Evolutionary conservation across 192 early-diverging fungal genomes (phyloP).

Genomic region (Coemansia sp.): DNA sequence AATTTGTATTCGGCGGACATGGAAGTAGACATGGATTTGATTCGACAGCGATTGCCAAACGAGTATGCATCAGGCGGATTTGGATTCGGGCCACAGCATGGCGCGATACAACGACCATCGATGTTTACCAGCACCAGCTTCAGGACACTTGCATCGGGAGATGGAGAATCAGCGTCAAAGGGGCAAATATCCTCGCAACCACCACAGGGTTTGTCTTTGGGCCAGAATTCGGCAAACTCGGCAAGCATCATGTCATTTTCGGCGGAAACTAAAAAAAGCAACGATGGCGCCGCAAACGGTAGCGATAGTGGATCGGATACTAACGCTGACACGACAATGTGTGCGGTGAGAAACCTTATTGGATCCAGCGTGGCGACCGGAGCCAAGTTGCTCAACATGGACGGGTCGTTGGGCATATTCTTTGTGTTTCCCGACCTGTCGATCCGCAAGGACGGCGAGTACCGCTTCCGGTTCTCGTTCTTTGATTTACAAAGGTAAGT

Average conservation of each 20-base stretch:
- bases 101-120: neutral
- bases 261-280: slow-evolving; percentile 6
- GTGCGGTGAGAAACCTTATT: slow-evolving; percentile 61
- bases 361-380: slow-evolving; percentile 66
- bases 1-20: slow-evolving; percentile 40
- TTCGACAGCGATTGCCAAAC: slow-evolving; percentile 30
- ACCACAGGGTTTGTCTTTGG: slow-evolving; percentile 7
- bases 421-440: slow-evolving; percentile 82
- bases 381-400: slow-evolving; percentile 59
- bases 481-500: slow-evolving; percentile 58
- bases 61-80: slow-evolving; percentile 30
- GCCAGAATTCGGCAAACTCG: slow-evolving; percentile 32
- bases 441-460: slow-evolving; percentile 73
- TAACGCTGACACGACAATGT: slow-evolving; percentile 10
- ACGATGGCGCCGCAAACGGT: slow-evolving; percentile 6
- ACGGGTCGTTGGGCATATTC: slow-evolving; percentile 68
- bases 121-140: neutral
- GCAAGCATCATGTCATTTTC: slow-evolving; percentile 51
- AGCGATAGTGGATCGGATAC: neutral
- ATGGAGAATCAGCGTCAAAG: neutral
- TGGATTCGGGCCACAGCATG: neutral
- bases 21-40: slow-evolving; percentile 48
- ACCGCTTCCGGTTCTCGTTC: slow-evolving; percentile 68
- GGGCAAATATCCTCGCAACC: neutral
- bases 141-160: neutral